Percentiles rank a stretch among this genome's conserved stretches.
Evolutionary conservation across 2,329 filamentous ascomycete species (phyloP).

Genomic region (Fusarium veterinarium): DNA sequence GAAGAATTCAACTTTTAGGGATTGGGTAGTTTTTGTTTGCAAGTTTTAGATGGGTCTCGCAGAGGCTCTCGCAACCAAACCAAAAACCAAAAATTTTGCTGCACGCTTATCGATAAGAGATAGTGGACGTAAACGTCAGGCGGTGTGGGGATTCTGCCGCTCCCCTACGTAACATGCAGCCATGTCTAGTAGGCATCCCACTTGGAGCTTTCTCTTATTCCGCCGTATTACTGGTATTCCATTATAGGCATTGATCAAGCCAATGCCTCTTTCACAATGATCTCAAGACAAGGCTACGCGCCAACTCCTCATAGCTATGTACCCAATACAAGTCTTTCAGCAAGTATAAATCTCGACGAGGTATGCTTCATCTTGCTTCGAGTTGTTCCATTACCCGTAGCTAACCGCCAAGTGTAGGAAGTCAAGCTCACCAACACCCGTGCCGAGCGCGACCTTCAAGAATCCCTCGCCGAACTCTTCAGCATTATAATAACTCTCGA

Average conservation of each 20-base stretch:
- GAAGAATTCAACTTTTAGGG: slow-evolving; percentile 41
- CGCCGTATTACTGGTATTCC: background rate
- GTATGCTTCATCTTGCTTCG: slow-evolving; percentile 59
- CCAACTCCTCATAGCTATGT: slow-evolving; percentile 93
- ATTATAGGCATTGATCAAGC: background rate
- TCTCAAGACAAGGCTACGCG: slow-evolving; percentile 78
- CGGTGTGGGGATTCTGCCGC: slow-evolving; percentile 53
- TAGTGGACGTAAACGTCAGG: slow-evolving; percentile 32
- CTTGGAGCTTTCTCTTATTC: slow-evolving; percentile 22
- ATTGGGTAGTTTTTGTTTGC: slow-evolving; percentile 28
- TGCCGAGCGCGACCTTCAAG: slow-evolving; percentile 91
- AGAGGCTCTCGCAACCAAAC: slow-evolving; percentile 33
- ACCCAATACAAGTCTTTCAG: slow-evolving; percentile 82
- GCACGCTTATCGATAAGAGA: slow-evolving; percentile 52
- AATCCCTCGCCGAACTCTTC: slow-evolving; percentile 96
- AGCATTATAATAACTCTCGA: slow-evolving; percentile 97
- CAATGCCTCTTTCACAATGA: slow-evolving; percentile 59
- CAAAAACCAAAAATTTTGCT: slow-evolving; percentile 53
- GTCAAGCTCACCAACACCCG: slow-evolving; percentile 90
- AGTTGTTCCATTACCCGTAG: background rate
- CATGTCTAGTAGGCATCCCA: slow-evolving; percentile 37
- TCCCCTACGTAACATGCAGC: slow-evolving; percentile 42
- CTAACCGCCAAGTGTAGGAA: slow-evolving; percentile 69
- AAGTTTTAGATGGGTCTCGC: slow-evolving; percentile 28
- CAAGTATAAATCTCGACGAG: slow-evolving; percentile 94